phyloP scores from a whole-genome alignment of 176 grass and related monocot species.

The Cenchrus fungigraminus region DNA sequence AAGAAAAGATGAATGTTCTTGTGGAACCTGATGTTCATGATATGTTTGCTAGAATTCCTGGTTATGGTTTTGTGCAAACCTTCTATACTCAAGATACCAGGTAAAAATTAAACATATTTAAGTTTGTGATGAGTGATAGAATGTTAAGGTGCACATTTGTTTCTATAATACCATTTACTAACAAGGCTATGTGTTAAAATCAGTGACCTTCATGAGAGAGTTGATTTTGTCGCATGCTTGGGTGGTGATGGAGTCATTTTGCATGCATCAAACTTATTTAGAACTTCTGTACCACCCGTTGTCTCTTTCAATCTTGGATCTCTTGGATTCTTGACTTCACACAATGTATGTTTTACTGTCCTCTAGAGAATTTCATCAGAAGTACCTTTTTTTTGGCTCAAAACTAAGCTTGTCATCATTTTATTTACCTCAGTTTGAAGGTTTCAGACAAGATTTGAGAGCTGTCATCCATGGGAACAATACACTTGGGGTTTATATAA shows the following conservation, averaged over 20 bases:
- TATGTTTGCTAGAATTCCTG: constrained; percentile 97
- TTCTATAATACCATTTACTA: constrained; percentile 47
- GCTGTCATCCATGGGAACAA: constrained; percentile 98
- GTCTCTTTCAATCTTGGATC: constrained; percentile 99
- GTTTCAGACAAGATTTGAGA: constrained; percentile 82
- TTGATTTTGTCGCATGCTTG: constrained; percentile 99
- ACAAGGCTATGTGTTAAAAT: constrained; percentile 38
- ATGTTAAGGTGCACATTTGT: background rate
- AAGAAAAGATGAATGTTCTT: constrained; percentile 99
- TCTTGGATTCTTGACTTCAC: constrained; percentile 98
- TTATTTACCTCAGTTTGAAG: constrained; percentile 74
- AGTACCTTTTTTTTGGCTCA: constrained; percentile 14
- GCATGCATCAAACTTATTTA: constrained; percentile 96
- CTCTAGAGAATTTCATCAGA: constrained; percentile 38
- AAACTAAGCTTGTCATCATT: constrained; percentile 46
- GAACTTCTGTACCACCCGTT: constrained; percentile 89
- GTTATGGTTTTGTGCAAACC: constrained; percentile 99
- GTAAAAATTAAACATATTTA: constrained; percentile 49
- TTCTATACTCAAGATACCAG: constrained; percentile 97
- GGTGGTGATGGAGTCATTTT: constrained; percentile 98
- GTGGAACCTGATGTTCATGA: constrained; percentile 99
- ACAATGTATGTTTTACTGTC: constrained; percentile 63
- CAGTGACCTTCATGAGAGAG: constrained; percentile 96
- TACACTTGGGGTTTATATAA: constrained; percentile 94
- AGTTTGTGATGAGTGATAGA: background rate